Base-by-base conservation (phyloP, 345 rosid genomes). In the Dovyalis caffra region DNA sequence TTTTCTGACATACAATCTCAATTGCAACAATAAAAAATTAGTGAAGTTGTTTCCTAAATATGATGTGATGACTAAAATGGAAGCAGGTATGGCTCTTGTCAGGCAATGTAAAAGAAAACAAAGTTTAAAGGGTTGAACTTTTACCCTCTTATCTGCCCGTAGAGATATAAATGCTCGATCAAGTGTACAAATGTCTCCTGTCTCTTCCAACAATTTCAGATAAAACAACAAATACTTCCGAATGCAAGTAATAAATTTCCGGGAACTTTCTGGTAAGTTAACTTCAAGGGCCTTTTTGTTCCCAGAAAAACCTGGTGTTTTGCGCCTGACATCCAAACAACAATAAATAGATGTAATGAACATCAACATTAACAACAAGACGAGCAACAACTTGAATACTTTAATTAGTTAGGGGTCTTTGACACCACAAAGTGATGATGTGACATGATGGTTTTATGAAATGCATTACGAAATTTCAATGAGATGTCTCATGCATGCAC, bases 191-290 rank as follows among this genome's bases (percentile, higher is more conserved):
- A 85, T 75, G 37, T 95, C 99, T 80, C 90, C 88, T 66, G 96
- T 86, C 85, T 91, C 97, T 86, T 95, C 98, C 93, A 95, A 77
- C 43, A 93, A 82, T 79, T 84, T 91, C 90, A 95, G 83, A 83
- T 95, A 95, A 77, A 95, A 93, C 80, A 95, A 73, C 72, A 93
- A 77, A 86, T 91, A 93, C 74, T 91, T 95, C 71, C 99, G 81
- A 72, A 95, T 93, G 85, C 99, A 90, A 31, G 99, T 93, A 77
- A 95, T 95, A 86, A 95, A 95, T 74, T 95, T 93, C 74, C 99
- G 87, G 18, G 98, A 95, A 81, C 98, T 95, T 86, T 95, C 98
- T 78, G 98, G 90, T 77, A 95, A 84, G 81, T 91, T 89, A 71
- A 93, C 98, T 83, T 92, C 99, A 77, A 92, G 97, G 71, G 82